phyloP scores from a whole-genome alignment of 1,139 yeast genomes.

The Geotrichum candidum region DNA sequence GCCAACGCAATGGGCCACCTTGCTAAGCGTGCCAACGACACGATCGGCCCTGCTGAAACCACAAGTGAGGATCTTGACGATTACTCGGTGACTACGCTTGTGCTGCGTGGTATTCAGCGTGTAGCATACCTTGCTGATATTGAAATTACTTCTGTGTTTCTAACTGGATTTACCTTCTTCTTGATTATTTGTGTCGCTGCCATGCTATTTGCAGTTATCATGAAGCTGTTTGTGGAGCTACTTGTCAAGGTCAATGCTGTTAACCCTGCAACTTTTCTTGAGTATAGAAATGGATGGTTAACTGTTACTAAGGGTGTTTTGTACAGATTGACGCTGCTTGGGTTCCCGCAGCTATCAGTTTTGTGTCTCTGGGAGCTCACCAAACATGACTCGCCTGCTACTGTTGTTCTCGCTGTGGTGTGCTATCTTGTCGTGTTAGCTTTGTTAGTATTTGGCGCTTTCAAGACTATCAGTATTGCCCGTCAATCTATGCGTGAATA shows the following conservation, averaged over 20 bases:
- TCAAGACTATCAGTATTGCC: constrained; percentile 66
- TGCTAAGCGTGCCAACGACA: constrained; percentile 14
- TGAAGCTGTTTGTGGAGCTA: constrained; percentile 72
- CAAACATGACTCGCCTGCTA: constrained; percentile 75
- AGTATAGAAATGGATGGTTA: constrained; percentile 76
- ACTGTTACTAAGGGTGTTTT: constrained; percentile 79
- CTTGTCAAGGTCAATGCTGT: constrained; percentile 54
- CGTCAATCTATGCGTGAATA: constrained; percentile 62
- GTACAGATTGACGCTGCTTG: constrained; percentile 71
- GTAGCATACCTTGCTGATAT: constrained; percentile 79
- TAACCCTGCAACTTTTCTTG: constrained; percentile 56
- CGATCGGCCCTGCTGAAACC: constrained; percentile 41
- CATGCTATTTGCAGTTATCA: constrained; percentile 55
- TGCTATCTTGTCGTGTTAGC: constrained; percentile 52
- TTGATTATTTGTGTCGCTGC: constrained; percentile 71
- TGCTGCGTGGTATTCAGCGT: constrained; percentile 85
- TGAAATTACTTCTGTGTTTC: constrained; percentile 76
- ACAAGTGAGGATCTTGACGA: constrained; percentile 59
- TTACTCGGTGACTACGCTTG: constrained; percentile 58
- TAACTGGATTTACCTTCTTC: constrained; percentile 84
- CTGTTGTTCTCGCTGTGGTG: constrained; percentile 69
- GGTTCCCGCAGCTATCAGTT: constrained; percentile 79
- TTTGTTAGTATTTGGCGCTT: constrained; percentile 66
- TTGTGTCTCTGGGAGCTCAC: constrained; percentile 88
- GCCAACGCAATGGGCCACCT: neutral